A percentile compares a stretch with the other conserved stretches of the same genome.
Conservation (phyloP, 2,329 filamentous ascomycete species). For the Xylaria sp. region DNA sequence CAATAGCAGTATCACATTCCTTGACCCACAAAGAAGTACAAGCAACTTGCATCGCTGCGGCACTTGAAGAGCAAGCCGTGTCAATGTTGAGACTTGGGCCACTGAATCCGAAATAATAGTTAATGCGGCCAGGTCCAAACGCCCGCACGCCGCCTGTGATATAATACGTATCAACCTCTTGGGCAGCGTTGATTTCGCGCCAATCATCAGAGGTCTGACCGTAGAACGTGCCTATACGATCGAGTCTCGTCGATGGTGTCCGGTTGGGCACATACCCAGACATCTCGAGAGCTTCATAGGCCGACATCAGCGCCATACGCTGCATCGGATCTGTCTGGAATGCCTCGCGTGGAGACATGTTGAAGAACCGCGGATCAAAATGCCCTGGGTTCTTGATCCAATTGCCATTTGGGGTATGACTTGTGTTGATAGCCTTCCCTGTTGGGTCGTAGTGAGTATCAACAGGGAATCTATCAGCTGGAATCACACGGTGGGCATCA, state of each 20-base stretch:
- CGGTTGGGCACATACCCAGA: constrained; percentile 80
- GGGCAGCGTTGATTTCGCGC: constrained; percentile 77
- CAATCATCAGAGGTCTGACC: constrained; percentile 83
- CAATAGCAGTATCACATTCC: constrained; percentile 83
- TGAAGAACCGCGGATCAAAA: constrained; percentile 88
- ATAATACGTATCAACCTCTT: constrained; percentile 70
- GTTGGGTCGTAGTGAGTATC: constrained; percentile 76
- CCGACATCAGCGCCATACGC: constrained; percentile 78
- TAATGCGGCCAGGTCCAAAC: constrained; percentile 63
- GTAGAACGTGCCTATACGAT: constrained; percentile 77
- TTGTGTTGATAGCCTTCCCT: constrained; percentile 80
- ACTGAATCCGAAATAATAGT: constrained; percentile 56
- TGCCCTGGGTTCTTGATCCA: constrained; percentile 79
- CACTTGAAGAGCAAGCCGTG: constrained; percentile 55
- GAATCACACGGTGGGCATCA: constrained; percentile 76
- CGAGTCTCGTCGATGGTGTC: constrained; percentile 73
- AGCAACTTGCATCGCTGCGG: constrained; percentile 54
- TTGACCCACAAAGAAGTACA: constrained; percentile 79
- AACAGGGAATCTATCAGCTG: constrained; percentile 78
- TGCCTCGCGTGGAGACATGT: constrained; percentile 85
- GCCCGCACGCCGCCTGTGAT: constrained; percentile 63
- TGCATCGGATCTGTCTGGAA: constrained; percentile 85
- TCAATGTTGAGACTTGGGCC: constrained; percentile 55
- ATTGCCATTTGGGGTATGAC: constrained; percentile 79
- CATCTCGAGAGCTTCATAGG: constrained; percentile 85